phyloP scores from a whole-genome alignment of 1,284 basidiomycete species.

The Puccinia hordei region DNA sequence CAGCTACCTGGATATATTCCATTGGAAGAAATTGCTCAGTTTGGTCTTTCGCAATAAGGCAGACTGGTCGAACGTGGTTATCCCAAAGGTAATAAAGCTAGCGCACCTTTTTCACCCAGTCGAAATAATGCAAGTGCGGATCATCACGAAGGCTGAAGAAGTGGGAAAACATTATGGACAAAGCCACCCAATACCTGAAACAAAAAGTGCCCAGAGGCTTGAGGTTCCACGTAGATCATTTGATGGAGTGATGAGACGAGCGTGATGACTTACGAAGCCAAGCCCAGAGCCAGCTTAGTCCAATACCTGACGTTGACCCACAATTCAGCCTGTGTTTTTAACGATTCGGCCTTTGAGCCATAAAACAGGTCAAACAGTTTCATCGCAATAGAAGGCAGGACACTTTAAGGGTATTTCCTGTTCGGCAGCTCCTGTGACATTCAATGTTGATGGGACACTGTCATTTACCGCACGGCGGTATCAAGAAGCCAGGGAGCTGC shows the following conservation, averaged over 20 bases:
- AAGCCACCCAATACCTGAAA: constrained; percentile 26
- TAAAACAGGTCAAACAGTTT: constrained; percentile 25
- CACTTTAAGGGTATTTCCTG: neutral
- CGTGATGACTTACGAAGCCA: constrained; percentile 7
- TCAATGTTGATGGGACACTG: constrained; percentile 2
- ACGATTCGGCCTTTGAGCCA: constrained; percentile 27
- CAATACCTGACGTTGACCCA: constrained; percentile 42
- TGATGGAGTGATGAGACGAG: neutral
- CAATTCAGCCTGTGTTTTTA: constrained; percentile 35
- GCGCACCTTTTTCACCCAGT: constrained; percentile 33
- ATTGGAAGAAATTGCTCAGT: neutral
- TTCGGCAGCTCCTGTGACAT: neutral
- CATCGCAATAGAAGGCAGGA: constrained; percentile 9
- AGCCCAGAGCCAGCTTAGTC: constrained; percentile 14
- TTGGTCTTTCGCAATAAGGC: neutral
- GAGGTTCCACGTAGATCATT: neutral
- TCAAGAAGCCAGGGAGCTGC: neutral
- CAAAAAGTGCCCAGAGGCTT: neutral
- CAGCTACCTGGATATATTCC: neutral
- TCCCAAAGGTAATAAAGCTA: neutral
- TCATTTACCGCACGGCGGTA: constrained; percentile 21
- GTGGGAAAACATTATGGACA: constrained; percentile 15
- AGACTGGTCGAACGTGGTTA: neutral
- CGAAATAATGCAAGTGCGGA: constrained; percentile 9
- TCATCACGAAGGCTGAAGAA: neutral